These are phyloP conservation scores for Dothideomycetes sp. DNA, from an alignment of 2,329 filamentous ascomycete genomes.

Conservation along the genomic window DNA sequence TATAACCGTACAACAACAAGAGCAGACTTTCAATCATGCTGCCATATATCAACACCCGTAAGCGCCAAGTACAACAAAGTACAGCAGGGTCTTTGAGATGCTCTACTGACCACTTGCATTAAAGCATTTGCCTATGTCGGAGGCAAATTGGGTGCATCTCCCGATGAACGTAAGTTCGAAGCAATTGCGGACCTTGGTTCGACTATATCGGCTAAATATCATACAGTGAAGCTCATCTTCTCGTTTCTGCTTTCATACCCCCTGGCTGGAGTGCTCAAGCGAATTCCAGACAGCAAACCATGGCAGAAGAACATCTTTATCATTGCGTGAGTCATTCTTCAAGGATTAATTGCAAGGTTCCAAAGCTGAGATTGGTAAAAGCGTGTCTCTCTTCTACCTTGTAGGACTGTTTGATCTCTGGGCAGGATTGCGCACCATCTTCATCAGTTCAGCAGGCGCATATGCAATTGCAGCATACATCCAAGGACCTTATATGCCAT, in stretches of 20 bases:
- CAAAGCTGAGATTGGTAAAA: slow-evolving; percentile 29
- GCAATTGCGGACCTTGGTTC: neutral
- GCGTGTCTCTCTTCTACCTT: slow-evolving; percentile 79
- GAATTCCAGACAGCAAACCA: slow-evolving; percentile 76
- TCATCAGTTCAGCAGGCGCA: slow-evolving; percentile 68
- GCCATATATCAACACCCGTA: slow-evolving; percentile 55
- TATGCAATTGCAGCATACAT: slow-evolving; percentile 79
- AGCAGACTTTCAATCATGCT: slow-evolving; percentile 41
- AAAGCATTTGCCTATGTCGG: slow-evolving; percentile 54
- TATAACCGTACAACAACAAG: too few relatives aligned
- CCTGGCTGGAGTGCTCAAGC: slow-evolving; percentile 77
- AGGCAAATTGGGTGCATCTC: slow-evolving; percentile 49
- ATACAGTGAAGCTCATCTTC: slow-evolving; percentile 82
- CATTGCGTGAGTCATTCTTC: slow-evolving; percentile 47
- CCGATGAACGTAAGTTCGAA: slow-evolving; percentile 56
- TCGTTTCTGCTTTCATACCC: slow-evolving; percentile 90
- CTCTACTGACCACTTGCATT: slow-evolving; percentile 15
- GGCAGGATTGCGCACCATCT: slow-evolving; percentile 68
- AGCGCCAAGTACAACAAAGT: too few relatives aligned
- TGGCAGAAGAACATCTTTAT: slow-evolving; percentile 82
- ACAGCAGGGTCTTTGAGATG: too few relatives aligned
- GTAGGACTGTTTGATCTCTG: slow-evolving; percentile 90
- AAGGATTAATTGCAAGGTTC: neutral
- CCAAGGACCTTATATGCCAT: slow-evolving; percentile 90
- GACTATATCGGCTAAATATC: slow-evolving; percentile 15